Conservation (phyloP, 1,284 basidiomycete species). For the Gomphus bonarii region DNA sequence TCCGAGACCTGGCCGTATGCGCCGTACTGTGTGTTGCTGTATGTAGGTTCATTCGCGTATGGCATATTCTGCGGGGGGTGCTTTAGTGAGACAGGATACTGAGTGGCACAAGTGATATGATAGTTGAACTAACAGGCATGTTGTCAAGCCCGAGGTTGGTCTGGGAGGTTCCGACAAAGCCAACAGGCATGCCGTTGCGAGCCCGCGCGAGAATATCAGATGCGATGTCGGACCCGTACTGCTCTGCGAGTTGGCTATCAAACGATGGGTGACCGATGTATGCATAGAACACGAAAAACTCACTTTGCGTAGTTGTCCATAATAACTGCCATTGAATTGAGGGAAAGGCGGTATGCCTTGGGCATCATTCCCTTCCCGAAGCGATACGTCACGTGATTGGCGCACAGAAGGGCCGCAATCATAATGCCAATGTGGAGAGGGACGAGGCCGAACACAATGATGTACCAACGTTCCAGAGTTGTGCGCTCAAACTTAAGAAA, state of each 20-base stretch:
- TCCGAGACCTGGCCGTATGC: background rate
- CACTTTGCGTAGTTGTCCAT: constrained; percentile 63
- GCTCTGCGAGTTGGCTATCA: constrained; percentile 38
- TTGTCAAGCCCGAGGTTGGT: background rate
- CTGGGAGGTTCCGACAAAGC: background rate
- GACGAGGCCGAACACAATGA: constrained; percentile 42
- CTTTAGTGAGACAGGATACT: background rate
- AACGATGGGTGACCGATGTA: background rate
- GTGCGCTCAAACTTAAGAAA: constrained; percentile 44
- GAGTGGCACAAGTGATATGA: background rate
- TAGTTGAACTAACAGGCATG: background rate
- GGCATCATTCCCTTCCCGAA: constrained; percentile 75
- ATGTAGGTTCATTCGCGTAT: background rate
- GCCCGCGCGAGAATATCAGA: constrained; percentile 25
- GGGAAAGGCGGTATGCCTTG: constrained; percentile 55
- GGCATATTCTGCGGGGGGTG: background rate
- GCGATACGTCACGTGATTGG: constrained; percentile 65
- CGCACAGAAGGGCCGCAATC: constrained; percentile 46
- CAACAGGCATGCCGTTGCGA: background rate
- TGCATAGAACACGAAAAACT: background rate
- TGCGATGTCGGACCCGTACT: constrained; percentile 37
- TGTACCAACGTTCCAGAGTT: constrained; percentile 48
- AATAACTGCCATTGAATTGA: constrained; percentile 57
- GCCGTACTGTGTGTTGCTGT: background rate
- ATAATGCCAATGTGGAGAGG: constrained; percentile 48